Evolutionary conservation across 1,284 basidiomycete species (phyloP).

Genomic region (Puccinia brachypodii): DNA sequence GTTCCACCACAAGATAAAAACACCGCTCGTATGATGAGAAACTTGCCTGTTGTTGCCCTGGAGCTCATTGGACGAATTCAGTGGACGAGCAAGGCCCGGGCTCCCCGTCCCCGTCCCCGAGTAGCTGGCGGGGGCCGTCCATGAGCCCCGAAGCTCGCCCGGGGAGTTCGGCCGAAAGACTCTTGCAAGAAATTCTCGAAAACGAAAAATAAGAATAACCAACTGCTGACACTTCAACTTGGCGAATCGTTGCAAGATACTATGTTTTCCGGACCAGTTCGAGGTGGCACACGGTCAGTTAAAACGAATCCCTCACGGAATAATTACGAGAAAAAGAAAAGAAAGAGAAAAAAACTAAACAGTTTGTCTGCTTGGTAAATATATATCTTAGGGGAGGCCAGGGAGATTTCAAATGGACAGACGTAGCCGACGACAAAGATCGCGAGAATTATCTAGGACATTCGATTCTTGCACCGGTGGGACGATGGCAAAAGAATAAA

Average conservation of each 20-base stretch:
- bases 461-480: conserved; percentile 85
- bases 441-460: conserved; percentile 89
- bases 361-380: neutral
- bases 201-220: too few species aligned
- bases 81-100: too few species aligned
- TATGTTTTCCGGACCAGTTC: conserved; percentile 45
- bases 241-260: neutral
- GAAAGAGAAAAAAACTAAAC: neutral
- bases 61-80: too few species aligned
- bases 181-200: too few species aligned
- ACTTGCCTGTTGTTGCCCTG: too few species aligned
- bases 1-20: neutral
- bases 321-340: neutral
- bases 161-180: too few species aligned
- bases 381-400: conserved; percentile 78
- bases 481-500: conserved; percentile 76
- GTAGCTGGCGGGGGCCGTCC: too few species aligned
- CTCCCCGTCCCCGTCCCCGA: too few species aligned
- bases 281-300: conserved; percentile 43
- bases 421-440: conserved; percentile 85
- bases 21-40: neutral
- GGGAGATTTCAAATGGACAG: conserved; percentile 87
- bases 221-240: too few species aligned
- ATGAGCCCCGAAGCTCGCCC: too few species aligned
- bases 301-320: too few species aligned